These are phyloP conservation scores for Allantophomopsis cytisporea DNA, from an alignment of 2,329 filamentous ascomycete genomes.

Conservation along the genomic window DNA sequence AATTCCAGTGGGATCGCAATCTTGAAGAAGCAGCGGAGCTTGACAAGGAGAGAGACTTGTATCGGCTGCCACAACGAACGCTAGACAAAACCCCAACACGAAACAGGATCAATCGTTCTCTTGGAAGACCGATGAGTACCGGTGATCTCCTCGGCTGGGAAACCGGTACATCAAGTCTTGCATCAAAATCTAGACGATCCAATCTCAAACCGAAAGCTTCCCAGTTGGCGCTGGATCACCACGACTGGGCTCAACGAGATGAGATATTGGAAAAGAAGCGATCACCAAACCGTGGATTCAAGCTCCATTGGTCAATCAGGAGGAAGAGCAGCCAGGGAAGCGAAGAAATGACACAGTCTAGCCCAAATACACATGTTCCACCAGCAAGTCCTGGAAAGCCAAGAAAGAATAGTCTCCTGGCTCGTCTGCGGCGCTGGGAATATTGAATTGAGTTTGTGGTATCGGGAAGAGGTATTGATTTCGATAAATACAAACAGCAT, in stretches of 20 bases:
- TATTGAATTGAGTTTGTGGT: too few species aligned
- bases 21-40: not conserved
- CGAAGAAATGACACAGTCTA: slow-evolving; percentile 7
- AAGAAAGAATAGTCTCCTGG: too few species aligned
- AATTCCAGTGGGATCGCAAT: not conserved
- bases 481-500: too few species aligned
- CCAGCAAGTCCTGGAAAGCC: too few species aligned
- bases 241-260: not conserved
- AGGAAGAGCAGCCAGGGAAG: slow-evolving; percentile 13
- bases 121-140: not conserved
- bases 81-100: not conserved
- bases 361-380: too few species aligned
- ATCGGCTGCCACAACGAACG: not conserved
- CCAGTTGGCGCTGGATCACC: not conserved
- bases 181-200: slow-evolving; percentile 1
- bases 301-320: not conserved
- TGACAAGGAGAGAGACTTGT: not conserved
- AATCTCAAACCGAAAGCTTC: slow-evolving; percentile 10
- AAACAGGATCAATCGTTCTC: too few species aligned
- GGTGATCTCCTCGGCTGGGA: not conserved
- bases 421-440: too few species aligned
- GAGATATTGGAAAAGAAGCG: not conserved
- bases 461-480: too few species aligned
- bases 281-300: not conserved
- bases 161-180: not conserved